Conservation (phyloP, 768 basidiomycete genomes). For the Calocybe gangraenosa region DNA sequence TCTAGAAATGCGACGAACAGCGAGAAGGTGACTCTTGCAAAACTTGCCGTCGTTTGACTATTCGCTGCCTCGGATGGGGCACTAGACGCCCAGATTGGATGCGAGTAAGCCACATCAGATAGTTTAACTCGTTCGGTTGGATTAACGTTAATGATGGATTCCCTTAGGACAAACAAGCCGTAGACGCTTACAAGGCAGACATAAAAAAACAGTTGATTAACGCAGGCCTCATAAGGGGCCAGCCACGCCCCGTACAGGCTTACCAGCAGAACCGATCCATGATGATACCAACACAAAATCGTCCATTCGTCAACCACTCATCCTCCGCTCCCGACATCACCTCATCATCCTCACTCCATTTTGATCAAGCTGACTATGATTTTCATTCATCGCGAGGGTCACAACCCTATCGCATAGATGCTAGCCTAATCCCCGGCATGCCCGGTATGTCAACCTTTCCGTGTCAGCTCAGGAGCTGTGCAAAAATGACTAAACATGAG, state of each 20-base stretch:
- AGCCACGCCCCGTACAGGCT: slow-evolving; percentile 60
- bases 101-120: slow-evolving; percentile 44
- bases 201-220: slow-evolving; percentile 79
- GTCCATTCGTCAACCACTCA: slow-evolving; percentile 23
- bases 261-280: slow-evolving; percentile 26
- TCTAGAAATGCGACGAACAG: slow-evolving; percentile 86
- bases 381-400: slow-evolving; percentile 20
- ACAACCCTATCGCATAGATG: slow-evolving; percentile 18
- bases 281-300: slow-evolving; percentile 20
- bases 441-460: slow-evolving; percentile 33
- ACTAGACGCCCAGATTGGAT: slow-evolving; percentile 86
- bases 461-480: slow-evolving; percentile 13
- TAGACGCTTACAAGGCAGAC: slow-evolving; percentile 77
- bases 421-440: slow-evolving; percentile 35
- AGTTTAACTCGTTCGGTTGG: slow-evolving; percentile 1
- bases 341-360: slow-evolving; percentile 18
- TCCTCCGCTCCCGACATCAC: slow-evolving; percentile 25
- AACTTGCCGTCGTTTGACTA: slow-evolving; percentile 76
- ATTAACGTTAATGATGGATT: background rate
- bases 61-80: slow-evolving; percentile 85
- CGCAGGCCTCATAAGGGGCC: slow-evolving; percentile 78
- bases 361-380: slow-evolving; percentile 21
- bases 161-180: slow-evolving; percentile 74
- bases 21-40: slow-evolving; percentile 76
- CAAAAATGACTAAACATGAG: slow-evolving; percentile 15